Base-by-base conservation (phyloP, 2,329 filamentous ascomycete genomes). In the Pyrenophora graminea region DNA sequence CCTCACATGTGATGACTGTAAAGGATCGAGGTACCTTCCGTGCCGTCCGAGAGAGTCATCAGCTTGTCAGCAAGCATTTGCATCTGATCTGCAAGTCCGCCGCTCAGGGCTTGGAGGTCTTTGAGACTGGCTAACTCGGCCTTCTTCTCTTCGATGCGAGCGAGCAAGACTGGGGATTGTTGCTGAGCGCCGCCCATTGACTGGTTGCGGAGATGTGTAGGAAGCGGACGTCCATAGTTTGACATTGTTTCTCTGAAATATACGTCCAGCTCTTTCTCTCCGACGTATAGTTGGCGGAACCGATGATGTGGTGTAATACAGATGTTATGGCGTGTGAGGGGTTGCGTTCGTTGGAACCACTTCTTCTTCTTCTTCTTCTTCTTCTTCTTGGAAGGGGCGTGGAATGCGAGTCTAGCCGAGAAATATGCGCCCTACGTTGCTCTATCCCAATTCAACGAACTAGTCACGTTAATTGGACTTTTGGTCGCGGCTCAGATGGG, bases 101-200 rank as follows among this genome's bases (percentile, higher is more conserved):
- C 88, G 63, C 89, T 93, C 39, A 95, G 80, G 64, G 91, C 87
- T 61, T 89, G 84, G 44, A 95, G 76, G 71, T 94, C 86, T 68
- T 85, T 88, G 51, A 94, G 79, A 64, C 86, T 89, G 62, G 91
- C 88, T 5, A 95, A 81, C 72, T 95, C 90, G 46, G 86, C 85
- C 73, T 89, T 91, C 79, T 95, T 95, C 76, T 94, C 90, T 58
- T 89, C 85, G 69, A 95, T 91, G 58, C 90, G 87, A 38, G 88
- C 84, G 45, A 89, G 76, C 13, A 94, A 79, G 21, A 85, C 83
- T 1, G 88, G 84, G 1, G 89, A 89, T 71, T 90, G 87, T 40
- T 84, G 62, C 70, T 44, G 79, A 23, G 62, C 75, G 47, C 62
- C 66, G 48, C 70, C 70, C 63, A 64, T 68, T 54, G 65, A 70